These are phyloP conservation scores for Zoysia pacifica DNA, from an alignment of 176 grass and related monocot species.

Conservation along the genomic window DNA sequence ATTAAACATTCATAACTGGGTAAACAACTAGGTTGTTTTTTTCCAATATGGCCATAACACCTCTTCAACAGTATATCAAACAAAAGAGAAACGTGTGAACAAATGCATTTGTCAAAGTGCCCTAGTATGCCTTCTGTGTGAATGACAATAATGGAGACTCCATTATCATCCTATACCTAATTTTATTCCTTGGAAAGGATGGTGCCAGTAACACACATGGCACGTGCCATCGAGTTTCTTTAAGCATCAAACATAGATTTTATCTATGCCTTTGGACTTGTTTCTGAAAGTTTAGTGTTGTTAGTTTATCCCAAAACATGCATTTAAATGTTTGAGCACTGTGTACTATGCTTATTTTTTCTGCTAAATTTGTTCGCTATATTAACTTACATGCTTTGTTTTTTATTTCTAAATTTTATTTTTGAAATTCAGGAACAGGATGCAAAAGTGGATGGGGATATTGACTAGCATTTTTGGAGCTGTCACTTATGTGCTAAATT, in stretches of 20 bases:
- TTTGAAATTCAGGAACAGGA: slow-evolving; percentile 17
- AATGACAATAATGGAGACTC: neutral
- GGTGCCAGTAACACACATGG: neutral
- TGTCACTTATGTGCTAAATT: neutral
- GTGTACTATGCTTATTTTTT: neutral
- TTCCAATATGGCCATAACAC: neutral
- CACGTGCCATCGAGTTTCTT: neutral
- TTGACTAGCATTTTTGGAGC: neutral
- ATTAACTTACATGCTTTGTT: neutral
- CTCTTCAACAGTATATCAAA: neutral
- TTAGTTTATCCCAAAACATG: neutral
- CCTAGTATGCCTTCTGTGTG: neutral
- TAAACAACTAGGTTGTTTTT: neutral
- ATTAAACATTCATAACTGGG: neutral
- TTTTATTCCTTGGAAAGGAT: neutral
- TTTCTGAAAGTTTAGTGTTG: neutral
- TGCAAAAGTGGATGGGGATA: slow-evolving; percentile 26
- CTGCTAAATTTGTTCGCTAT: neutral
- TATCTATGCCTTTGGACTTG: too few relatives aligned
- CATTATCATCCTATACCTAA: neutral
- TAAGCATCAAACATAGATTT: too few relatives aligned
- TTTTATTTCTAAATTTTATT: neutral
- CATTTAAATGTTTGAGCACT: neutral
- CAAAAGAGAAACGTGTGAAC: neutral
- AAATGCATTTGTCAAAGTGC: neutral